These are phyloP conservation scores for Marasmius fiardii DNA, from an alignment of 1,284 basidiomycete species.

Conservation along the genomic window DNA sequence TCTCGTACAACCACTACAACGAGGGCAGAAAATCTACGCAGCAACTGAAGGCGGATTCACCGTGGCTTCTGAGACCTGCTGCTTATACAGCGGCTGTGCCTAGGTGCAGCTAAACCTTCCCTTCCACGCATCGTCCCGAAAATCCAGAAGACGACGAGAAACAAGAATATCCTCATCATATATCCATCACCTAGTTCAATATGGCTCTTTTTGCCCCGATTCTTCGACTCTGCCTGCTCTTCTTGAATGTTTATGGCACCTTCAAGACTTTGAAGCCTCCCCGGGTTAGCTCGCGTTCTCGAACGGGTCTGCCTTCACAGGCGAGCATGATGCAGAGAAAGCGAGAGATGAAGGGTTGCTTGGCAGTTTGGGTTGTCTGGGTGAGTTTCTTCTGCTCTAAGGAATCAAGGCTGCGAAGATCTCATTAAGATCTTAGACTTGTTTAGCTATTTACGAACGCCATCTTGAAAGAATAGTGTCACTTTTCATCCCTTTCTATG, in stretches of 20 bases:
- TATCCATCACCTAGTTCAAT: constrained; percentile 1
- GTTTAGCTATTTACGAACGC: constrained; percentile 61
- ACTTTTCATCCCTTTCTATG: constrained; percentile 75
- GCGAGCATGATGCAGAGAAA: constrained; percentile 57
- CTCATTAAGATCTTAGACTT: constrained; percentile 43
- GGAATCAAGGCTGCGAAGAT: not conserved
- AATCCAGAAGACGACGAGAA: not conserved
- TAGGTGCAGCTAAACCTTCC: not conserved
- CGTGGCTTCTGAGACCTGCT: not conserved
- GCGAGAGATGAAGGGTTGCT: constrained; percentile 76
- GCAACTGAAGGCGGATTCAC: not conserved
- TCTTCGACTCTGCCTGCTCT: constrained; percentile 65
- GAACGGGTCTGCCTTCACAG: constrained; percentile 13
- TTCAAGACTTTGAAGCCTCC: constrained; percentile 76
- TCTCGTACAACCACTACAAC: not conserved
- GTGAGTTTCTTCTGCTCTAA: constrained; percentile 36
- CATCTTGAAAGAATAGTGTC: constrained; percentile 58
- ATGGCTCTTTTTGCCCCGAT: constrained; percentile 71
- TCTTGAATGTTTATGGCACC: constrained; percentile 77
- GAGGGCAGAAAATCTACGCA: not conserved
- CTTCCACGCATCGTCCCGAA: not conserved
- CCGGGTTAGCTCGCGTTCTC: constrained; percentile 54
- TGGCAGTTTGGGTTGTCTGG: constrained; percentile 82
- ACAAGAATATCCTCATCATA: not conserved
- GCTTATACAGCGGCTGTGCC: not conserved